Conservation (phyloP, 345 rosid genomes). For the Nasturtium officinale region DNA sequence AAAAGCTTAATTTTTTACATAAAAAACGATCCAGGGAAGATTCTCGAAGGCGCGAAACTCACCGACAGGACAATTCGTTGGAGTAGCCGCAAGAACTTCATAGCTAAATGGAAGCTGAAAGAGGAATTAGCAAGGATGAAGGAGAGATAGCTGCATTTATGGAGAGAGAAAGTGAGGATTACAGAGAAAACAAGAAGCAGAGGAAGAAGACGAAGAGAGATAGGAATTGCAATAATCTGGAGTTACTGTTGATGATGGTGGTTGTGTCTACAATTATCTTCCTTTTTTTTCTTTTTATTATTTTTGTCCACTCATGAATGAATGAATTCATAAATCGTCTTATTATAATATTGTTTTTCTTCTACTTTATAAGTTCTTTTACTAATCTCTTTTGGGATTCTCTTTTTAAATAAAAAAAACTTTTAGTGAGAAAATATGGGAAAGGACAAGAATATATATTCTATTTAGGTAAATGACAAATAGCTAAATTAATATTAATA, state of each 20-base stretch:
- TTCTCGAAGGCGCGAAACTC: conserved; percentile 27
- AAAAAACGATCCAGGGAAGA: neutral
- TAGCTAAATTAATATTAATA: no score
- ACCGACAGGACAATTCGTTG: conserved; percentile 32
- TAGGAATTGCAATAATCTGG: conserved; percentile 20
- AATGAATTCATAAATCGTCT: conserved; percentile 1
- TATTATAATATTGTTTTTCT: neutral
- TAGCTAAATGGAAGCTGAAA: neutral
- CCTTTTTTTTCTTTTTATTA: neutral
- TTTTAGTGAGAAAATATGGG: neutral
- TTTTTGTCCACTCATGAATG: conserved; percentile 26
- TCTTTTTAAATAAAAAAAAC: neutral
- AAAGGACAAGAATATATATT: neutral
- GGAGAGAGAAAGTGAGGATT: conserved; percentile 15
- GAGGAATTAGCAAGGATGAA: neutral
- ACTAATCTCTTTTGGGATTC: neutral
- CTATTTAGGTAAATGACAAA: neutral
- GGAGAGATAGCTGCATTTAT: conserved; percentile 34
- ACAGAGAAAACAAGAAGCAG: conserved; percentile 1
- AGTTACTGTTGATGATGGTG: conserved; percentile 36
- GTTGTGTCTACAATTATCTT: conserved; percentile 39
- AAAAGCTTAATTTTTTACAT: neutral
- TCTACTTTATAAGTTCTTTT: neutral
- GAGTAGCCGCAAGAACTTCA: conserved; percentile 20
- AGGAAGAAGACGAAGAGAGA: conserved; percentile 28